Evolutionary conservation across 441 rosid genomes (phyloP).

Genomic region (Corymbia calophylla): DNA sequence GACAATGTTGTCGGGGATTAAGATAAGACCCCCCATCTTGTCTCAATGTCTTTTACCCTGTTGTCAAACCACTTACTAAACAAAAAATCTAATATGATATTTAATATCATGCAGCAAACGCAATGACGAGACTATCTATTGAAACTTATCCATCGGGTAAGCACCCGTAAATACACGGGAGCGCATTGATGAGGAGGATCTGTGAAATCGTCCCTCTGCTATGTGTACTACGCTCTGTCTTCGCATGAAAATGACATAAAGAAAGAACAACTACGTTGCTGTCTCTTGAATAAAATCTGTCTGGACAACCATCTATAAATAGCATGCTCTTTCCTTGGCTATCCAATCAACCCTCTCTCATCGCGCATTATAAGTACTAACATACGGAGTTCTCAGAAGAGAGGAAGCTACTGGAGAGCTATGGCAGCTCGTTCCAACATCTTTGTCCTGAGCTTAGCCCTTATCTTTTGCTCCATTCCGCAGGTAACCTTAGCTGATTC

Average conservation of each 20-base stretch:
- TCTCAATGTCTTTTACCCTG: too few relatives aligned
- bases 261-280: neutral
- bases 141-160: neutral
- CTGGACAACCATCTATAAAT: neutral
- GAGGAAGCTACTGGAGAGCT: neutral
- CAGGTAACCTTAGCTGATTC: constrained; percentile 2
- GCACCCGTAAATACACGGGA: too few relatives aligned
- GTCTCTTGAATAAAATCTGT: neutral
- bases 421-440: neutral
- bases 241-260: neutral
- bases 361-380: neutral
- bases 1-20: neutral
- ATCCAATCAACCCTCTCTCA: neutral
- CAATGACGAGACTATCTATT: neutral
- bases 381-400: neutral
- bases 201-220: too few relatives aligned
- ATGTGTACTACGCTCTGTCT: neutral
- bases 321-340: neutral
- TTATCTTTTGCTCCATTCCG: neutral
- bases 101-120: neutral
- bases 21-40: neutral
- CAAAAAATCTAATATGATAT: too few relatives aligned
- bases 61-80: neutral
- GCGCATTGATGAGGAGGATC: neutral
- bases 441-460: neutral